These are phyloP conservation scores for Fusarium sp. DNA, from an alignment of 2,329 filamentous ascomycete species.

Conservation along the genomic window DNA sequence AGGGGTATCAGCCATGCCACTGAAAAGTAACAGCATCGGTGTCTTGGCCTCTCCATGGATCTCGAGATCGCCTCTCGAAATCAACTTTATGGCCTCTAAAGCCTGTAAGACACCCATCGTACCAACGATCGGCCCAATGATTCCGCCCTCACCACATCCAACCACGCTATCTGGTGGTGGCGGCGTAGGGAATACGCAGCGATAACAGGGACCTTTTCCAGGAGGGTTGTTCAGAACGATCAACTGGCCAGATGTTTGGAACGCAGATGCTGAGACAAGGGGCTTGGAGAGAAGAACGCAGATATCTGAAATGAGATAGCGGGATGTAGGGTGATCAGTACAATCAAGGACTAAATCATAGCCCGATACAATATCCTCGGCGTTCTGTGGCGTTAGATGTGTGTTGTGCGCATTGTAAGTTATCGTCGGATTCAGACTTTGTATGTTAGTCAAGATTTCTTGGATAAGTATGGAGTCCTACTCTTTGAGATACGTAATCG, in stretches of 20 bases:
- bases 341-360: constrained; percentile 94
- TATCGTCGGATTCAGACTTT: constrained; percentile 76
- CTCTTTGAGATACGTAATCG: constrained; percentile 66
- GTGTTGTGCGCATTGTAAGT: constrained; percentile 69
- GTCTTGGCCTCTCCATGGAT: constrained; percentile 27
- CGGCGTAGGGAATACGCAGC: constrained; percentile 89
- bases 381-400: constrained; percentile 75
- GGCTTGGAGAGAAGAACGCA: constrained; percentile 83
- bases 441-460: background rate
- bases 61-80: constrained; percentile 58
- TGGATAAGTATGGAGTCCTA: background rate
- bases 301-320: constrained; percentile 91
- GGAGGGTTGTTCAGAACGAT: constrained; percentile 88
- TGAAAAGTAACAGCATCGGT: constrained; percentile 58
- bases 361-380: constrained; percentile 68
- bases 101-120: constrained; percentile 94
- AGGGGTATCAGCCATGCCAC: constrained; percentile 51
- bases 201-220: constrained; percentile 83
- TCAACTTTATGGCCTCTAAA: constrained; percentile 86
- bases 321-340: constrained; percentile 90
- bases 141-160: constrained; percentile 91
- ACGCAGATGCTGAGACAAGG: constrained; percentile 87
- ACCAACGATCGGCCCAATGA: constrained; percentile 91
- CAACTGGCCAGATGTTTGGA: constrained; percentile 89
- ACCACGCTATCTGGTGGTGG: constrained; percentile 84